These are phyloP conservation scores for Xylaria sp. DNA, from an alignment of 2,329 filamentous ascomycete species.

Conservation along the genomic window DNA sequence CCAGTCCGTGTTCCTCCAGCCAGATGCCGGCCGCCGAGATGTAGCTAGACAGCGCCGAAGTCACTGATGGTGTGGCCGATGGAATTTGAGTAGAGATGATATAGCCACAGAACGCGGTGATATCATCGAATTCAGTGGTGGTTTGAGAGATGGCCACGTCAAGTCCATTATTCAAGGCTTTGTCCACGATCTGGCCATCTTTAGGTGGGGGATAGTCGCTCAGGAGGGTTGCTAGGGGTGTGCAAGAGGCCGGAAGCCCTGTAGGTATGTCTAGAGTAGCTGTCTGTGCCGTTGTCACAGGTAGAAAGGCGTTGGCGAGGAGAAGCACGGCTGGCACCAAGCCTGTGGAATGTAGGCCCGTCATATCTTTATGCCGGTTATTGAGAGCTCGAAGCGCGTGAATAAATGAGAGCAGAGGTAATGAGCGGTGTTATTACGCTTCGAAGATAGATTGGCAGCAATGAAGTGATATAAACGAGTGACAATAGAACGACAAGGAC, in stretches of 20 bases:
- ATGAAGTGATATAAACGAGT: not conserved
- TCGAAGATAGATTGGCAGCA: not conserved
- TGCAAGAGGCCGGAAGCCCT: slow-evolving; percentile 19
- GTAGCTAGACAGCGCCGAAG: slow-evolving; percentile 19
- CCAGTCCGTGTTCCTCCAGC: slow-evolving; percentile 20
- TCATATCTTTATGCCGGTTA: slow-evolving; percentile 4
- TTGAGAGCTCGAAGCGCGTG: not conserved
- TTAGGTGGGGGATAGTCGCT: slow-evolving; percentile 19
- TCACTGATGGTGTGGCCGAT: slow-evolving; percentile 11
- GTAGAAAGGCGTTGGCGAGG: slow-evolving; percentile 1
- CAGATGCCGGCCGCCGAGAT: slow-evolving; percentile 26
- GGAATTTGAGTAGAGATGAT: slow-evolving; percentile 23
- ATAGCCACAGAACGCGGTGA: slow-evolving; percentile 1
- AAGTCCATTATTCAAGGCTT: slow-evolving; percentile 8
- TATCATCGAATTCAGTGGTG: not conserved
- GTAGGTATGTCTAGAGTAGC: not conserved
- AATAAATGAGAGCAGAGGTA: not conserved
- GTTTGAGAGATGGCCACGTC: not conserved
- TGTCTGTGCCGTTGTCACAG: slow-evolving; percentile 2
- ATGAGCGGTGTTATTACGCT: not conserved
- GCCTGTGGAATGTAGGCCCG: not conserved
- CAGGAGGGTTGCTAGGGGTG: slow-evolving; percentile 19
- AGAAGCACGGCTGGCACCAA: slow-evolving; percentile 1
- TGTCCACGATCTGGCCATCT: slow-evolving; percentile 5
- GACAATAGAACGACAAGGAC: slow-evolving; percentile 3